Evolutionary conservation across 1,139 yeast species (phyloP).

Genomic region (Debaryomycetaceae sp.): DNA sequence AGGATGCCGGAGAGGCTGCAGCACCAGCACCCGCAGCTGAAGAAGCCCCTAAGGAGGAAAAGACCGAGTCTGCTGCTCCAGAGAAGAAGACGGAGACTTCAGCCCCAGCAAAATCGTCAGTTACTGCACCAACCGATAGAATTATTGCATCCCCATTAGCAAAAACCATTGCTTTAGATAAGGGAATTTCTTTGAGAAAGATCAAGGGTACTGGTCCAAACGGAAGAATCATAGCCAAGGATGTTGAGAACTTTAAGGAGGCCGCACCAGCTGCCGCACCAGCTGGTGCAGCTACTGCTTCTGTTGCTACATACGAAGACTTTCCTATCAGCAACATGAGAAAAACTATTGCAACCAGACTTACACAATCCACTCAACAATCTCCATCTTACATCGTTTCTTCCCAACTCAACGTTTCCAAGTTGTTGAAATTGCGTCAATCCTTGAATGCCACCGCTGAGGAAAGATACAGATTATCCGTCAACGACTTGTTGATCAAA

Average conservation of each 20-base stretch:
- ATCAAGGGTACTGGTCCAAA: slow-evolving; percentile 91
- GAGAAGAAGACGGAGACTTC: slow-evolving; percentile 19
- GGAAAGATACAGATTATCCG: slow-evolving; percentile 87
- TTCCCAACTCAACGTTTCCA: slow-evolving; percentile 80
- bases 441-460: slow-evolving; percentile 83
- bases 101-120: slow-evolving; percentile 22
- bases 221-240: slow-evolving; percentile 90
- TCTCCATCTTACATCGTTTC: slow-evolving; percentile 93
- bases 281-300: slow-evolving; percentile 48
- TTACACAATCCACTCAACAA: slow-evolving; percentile 77
- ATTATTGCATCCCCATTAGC: slow-evolving; percentile 95
- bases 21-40: slow-evolving; percentile 37
- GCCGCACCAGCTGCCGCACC: slow-evolving; percentile 42
- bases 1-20: slow-evolving; percentile 69
- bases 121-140: slow-evolving; percentile 46
- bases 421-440: slow-evolving; percentile 87
- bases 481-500: slow-evolving; percentile 91
- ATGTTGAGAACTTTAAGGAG: slow-evolving; percentile 68
- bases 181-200: slow-evolving; percentile 82
- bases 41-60: slow-evolving; percentile 20
- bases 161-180: slow-evolving; percentile 87
- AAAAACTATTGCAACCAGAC: slow-evolving; percentile 87
- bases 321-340: slow-evolving; percentile 90
- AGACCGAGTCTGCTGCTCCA: slow-evolving; percentile 20
- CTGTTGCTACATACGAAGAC: slow-evolving; percentile 67